Conservation (phyloP, 345 rosid species). For the Eucalyptus regnans region DNA sequence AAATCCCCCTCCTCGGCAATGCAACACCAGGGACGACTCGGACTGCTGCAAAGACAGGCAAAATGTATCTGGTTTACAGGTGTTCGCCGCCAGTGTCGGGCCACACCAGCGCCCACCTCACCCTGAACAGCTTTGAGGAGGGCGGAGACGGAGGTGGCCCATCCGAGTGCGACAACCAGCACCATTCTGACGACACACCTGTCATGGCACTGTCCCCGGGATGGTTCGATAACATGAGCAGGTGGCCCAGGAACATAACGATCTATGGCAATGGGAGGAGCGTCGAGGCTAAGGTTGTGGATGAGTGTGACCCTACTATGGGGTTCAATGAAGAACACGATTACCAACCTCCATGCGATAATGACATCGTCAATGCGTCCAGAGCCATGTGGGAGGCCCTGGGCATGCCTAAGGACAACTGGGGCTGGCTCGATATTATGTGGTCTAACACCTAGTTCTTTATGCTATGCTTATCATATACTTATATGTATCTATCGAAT, state of each 20-base stretch:
- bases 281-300: neutral
- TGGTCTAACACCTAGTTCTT: neutral
- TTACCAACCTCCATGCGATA: neutral
- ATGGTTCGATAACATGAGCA: neutral
- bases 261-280: conserved; percentile 1
- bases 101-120: neutral
- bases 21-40: conserved; percentile 5
- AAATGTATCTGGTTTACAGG: neutral
- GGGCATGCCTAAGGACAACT: neutral
- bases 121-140: conserved; percentile 1
- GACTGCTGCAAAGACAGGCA: conserved; percentile 13
- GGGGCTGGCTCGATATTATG: neutral
- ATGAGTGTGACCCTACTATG: neutral
- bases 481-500: neutral
- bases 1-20: conserved; percentile 3
- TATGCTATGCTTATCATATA: neutral
- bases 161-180: conserved; percentile 11
- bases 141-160: conserved; percentile 5
- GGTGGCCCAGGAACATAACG: conserved; percentile 3
- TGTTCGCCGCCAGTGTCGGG: neutral
- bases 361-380: neutral
- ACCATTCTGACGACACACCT: neutral
- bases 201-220: conserved; percentile 14
- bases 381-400: neutral
- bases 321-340: neutral